Conservation (phyloP, 345 rosid species). For the Clausena lansium region DNA sequence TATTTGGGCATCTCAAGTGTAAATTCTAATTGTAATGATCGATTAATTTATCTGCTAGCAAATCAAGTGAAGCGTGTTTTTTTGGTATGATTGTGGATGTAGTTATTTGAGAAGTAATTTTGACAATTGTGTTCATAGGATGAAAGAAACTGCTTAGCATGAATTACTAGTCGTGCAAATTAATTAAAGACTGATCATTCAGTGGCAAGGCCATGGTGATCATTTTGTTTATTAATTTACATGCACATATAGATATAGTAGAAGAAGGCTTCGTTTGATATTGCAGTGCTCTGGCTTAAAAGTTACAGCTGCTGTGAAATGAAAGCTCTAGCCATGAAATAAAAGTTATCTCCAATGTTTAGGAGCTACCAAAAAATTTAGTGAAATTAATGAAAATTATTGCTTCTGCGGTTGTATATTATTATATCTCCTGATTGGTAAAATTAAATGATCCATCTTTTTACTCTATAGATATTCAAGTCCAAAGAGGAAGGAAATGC, state of each 20-base stretch:
- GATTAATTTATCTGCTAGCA: background rate
- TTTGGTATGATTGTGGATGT: background rate
- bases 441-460: conserved; percentile 6
- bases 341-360: no score
- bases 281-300: no score
- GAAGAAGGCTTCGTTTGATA: no score
- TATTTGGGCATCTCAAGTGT: background rate
- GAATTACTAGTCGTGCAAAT: background rate
- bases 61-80: background rate
- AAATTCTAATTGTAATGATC: background rate
- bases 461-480: conserved; percentile 56
- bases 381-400: background rate
- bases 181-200: background rate
- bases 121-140: background rate
- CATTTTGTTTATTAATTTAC: background rate
- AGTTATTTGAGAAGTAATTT: no score
- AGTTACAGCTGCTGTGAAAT: no score
- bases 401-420: background rate
- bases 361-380: no score
- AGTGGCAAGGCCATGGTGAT: no score
- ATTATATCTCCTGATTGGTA: background rate
- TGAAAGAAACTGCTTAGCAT: background rate
- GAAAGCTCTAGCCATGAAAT: no score
- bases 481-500: conserved; percentile 56
- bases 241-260: background rate